Conservation (phyloP, 108 stramenopile species). For the Skeletonema grethae region DNA sequence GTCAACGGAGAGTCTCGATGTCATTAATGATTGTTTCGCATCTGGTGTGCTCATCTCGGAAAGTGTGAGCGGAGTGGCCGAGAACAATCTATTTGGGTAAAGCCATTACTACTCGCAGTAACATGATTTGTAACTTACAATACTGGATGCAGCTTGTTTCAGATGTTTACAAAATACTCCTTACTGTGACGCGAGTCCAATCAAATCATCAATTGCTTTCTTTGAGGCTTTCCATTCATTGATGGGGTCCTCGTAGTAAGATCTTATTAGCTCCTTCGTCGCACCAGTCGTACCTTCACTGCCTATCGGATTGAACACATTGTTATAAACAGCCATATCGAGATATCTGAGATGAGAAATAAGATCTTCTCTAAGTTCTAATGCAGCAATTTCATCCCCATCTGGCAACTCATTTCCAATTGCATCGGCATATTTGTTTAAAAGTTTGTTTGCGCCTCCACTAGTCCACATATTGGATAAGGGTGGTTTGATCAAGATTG, state of each 20-base stretch:
- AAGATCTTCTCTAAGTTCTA: conserved; percentile 74
- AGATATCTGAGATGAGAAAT: conserved; percentile 74
- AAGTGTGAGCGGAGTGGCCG: no score
- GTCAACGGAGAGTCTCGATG: no score
- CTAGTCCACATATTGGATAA: conserved; percentile 62
- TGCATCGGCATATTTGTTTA: conserved; percentile 61
- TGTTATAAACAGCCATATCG: conserved; percentile 90
- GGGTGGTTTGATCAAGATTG: conserved; percentile 64
- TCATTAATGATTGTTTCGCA: no score
- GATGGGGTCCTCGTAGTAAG: conserved; percentile 84
- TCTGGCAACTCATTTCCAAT: conserved; percentile 58
- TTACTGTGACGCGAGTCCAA: conserved; percentile 39
- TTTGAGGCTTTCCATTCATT: conserved; percentile 67
- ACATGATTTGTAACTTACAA: no score
- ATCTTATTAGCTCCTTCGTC: conserved; percentile 67
- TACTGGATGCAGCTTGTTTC: no score
- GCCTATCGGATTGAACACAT: conserved; percentile 82
- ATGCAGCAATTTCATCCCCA: conserved; percentile 80
- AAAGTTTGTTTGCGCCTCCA: conserved; percentile 42
- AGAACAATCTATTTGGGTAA: no score
- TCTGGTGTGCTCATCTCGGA: no score
- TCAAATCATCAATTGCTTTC: conserved; percentile 59
- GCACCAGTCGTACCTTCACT: conserved; percentile 68
- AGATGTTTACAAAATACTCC: no score
- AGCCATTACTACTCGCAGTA: no score